Evolutionary conservation across 768 basidiomycete genomes (phyloP).

Genomic region (Phylloporus rhodoxanthus): DNA sequence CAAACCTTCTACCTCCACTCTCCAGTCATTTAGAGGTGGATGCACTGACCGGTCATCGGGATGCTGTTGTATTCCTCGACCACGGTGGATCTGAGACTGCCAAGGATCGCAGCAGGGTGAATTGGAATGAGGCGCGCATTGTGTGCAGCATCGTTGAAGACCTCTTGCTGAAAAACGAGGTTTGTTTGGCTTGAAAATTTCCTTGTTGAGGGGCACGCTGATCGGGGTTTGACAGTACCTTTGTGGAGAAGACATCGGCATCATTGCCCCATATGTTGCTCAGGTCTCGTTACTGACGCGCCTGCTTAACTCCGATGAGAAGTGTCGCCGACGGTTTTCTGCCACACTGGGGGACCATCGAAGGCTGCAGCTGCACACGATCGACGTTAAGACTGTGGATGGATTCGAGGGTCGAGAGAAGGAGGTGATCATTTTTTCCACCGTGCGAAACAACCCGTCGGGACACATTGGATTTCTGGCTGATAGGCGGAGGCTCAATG

Average conservation of each 20-base stretch:
- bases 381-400: slow-evolving; percentile 91
- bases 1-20: slow-evolving; percentile 54
- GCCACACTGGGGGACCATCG: slow-evolving; percentile 60
- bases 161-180: slow-evolving; percentile 67
- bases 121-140: slow-evolving; percentile 71
- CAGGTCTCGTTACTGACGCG: slow-evolving; percentile 76
- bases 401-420: slow-evolving; percentile 95
- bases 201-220: background rate
- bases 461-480: slow-evolving; percentile 87
- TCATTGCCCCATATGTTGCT: slow-evolving; percentile 88
- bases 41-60: slow-evolving; percentile 36
- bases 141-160: slow-evolving; percentile 80
- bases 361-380: slow-evolving; percentile 53
- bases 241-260: slow-evolving; percentile 72
- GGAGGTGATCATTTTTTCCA: slow-evolving; percentile 87
- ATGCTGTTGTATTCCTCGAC: slow-evolving; percentile 75
- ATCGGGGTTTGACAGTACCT: slow-evolving; percentile 40
- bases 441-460: slow-evolving; percentile 72
- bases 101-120: slow-evolving; percentile 69
- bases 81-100: slow-evolving; percentile 65
- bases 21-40: slow-evolving; percentile 46
- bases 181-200: slow-evolving; percentile 32
- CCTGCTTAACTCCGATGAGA: slow-evolving; percentile 51
- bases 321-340: slow-evolving; percentile 49
- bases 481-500: slow-evolving; percentile 80